phyloP scores from a whole-genome alignment of 139 green algal species.

The Diplosphaera chodatii region DNA sequence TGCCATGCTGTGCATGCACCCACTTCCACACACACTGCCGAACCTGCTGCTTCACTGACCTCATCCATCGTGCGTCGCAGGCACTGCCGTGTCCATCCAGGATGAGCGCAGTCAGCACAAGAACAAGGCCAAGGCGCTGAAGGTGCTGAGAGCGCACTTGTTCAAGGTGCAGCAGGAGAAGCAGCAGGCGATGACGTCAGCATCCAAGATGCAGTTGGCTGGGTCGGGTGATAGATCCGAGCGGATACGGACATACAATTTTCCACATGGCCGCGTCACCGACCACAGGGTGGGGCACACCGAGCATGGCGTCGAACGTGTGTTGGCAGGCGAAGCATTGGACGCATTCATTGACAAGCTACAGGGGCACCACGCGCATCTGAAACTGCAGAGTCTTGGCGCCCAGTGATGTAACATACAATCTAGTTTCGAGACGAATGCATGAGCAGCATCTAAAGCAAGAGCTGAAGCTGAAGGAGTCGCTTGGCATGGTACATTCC shows the following conservation, averaged over 20 bases:
- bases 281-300: slow-evolving; percentile 62
- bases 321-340: slow-evolving; percentile 33
- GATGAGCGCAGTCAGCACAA: slow-evolving; percentile 91
- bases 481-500: no score
- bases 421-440: no score
- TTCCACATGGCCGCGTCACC: slow-evolving; percentile 59
- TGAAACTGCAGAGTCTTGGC: neutral
- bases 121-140: slow-evolving; percentile 89
- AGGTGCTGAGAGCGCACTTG: slow-evolving; percentile 59
- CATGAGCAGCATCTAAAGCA: no score
- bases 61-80: neutral
- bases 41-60: no score
- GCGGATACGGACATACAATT: slow-evolving; percentile 99
- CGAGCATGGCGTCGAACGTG: slow-evolving; percentile 40
- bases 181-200: slow-evolving; percentile 58
- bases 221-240: slow-evolving; percentile 86
- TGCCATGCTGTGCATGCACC: no score
- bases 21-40: no score
- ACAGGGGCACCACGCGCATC: neutral
- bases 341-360: slow-evolving; percentile 29
- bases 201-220: slow-evolving; percentile 69
- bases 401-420: no score
- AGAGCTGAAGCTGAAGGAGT: no score
- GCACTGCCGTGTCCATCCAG: slow-evolving; percentile 27
- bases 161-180: slow-evolving; percentile 83